A percentile compares a stretch with the other conserved stretches of the same genome.
These are phyloP conservation scores for Cyberlindnera suaveolens DNA, from an alignment of 805 yeast species.

Conservation along the genomic window DNA sequence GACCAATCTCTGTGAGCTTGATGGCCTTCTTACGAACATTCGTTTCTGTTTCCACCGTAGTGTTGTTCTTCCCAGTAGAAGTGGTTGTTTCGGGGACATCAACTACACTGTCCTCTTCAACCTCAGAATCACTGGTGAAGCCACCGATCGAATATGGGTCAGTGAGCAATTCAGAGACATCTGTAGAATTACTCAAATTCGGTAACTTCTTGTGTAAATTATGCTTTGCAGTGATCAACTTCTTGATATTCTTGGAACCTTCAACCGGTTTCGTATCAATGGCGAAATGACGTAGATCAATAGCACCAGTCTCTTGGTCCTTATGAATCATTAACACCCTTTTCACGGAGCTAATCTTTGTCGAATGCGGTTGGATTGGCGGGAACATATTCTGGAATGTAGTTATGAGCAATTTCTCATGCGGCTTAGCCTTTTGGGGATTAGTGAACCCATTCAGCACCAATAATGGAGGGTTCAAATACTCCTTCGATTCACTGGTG, in stretches of 20 bases:
- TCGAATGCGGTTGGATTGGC: conserved; percentile 80
- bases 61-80: conserved; percentile 17
- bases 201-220: conserved; percentile 21
- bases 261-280: conserved; percentile 84
- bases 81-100: conserved; percentile 38
- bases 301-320: conserved; percentile 60
- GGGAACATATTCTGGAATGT: conserved; percentile 96
- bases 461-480: conserved; percentile 75
- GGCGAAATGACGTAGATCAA: conserved; percentile 85
- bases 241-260: conserved; percentile 28
- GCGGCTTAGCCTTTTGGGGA: conserved; percentile 54
- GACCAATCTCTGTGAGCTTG: conserved; percentile 89
- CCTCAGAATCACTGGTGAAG: conserved; percentile 86
- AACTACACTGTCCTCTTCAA: conserved; percentile 84
- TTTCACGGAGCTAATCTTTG: conserved; percentile 67
- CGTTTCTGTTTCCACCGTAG: conserved; percentile 15
- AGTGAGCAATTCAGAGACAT: conserved; percentile 75
- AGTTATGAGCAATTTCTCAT: conserved; percentile 79
- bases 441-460: conserved; percentile 87
- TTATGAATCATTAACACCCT: conserved; percentile 82
- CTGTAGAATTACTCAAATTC: conserved; percentile 46
- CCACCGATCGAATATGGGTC: conserved; percentile 80
- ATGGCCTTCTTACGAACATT: conserved; percentile 64
- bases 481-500: conserved; percentile 55
- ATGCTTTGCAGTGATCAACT: conserved; percentile 20